A percentile compares a stretch with the other conserved stretches of the same genome.
phyloP scores from a whole-genome alignment of 768 basidiomycete species.

The Pleurotus djamor region DNA sequence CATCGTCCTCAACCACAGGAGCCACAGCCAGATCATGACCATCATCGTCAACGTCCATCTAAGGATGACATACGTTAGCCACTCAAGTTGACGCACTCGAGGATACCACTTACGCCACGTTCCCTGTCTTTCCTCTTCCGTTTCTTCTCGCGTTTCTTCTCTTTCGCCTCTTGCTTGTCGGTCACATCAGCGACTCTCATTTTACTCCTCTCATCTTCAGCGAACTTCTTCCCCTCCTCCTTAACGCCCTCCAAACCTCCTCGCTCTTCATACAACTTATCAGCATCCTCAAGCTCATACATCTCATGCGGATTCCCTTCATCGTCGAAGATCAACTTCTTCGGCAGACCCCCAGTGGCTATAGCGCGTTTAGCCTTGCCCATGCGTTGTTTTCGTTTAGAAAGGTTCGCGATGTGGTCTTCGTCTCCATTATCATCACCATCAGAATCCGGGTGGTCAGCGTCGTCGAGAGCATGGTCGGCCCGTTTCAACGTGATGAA shows the following conservation, averaged over 20 bases:
- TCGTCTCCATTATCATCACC: conserved; percentile 15
- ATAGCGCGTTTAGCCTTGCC: conserved; percentile 73
- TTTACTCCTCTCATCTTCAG: conserved; percentile 69
- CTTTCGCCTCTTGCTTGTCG: conserved; percentile 83
- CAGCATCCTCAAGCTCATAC: conserved; percentile 79
- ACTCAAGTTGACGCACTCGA: not conserved
- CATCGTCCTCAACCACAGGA: conserved; percentile 44
- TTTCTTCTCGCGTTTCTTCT: conserved; percentile 51
- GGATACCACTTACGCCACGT: conserved; percentile 6
- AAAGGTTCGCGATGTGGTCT: conserved; percentile 48
- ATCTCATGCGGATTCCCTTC: conserved; percentile 77
- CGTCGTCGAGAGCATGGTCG: conserved; percentile 66
- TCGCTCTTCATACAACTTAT: conserved; percentile 64
- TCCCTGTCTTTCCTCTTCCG: conserved; percentile 14
- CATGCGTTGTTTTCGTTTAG: conserved; percentile 83
- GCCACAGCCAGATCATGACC: not conserved
- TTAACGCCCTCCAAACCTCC: conserved; percentile 64
- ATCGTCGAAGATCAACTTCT: conserved; percentile 89
- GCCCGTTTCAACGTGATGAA: conserved; percentile 95
- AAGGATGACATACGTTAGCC: not conserved
- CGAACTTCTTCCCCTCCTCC: conserved; percentile 67
- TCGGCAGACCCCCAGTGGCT: conserved; percentile 56
- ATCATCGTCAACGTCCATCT: not conserved
- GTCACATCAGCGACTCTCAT: conserved; percentile 66
- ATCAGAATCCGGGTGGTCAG: conserved; percentile 7